Conservation (phyloP, 805 yeast species). For the Tetrapisispora namnaoensis region DNA sequence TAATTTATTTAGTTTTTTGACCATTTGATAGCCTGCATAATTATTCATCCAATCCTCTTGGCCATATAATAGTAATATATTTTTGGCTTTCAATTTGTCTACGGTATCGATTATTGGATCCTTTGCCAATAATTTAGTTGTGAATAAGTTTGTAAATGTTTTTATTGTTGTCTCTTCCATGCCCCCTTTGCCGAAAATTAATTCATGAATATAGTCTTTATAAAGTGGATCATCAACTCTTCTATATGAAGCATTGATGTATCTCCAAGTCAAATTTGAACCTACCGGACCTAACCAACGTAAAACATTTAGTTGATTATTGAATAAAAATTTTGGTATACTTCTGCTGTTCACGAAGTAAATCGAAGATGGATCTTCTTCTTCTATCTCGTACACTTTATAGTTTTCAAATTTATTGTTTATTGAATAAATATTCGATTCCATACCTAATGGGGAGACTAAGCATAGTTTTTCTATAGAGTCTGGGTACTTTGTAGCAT, state of each 20-base stretch:
- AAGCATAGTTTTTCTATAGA: constrained; percentile 45
- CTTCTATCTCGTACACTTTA: constrained; percentile 22
- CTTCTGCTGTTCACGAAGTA: constrained; percentile 20
- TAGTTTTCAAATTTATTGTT: constrained; percentile 21
- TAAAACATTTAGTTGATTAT: constrained; percentile 38
- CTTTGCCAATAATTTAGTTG: constrained; percentile 39
- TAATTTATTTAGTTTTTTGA: constrained; percentile 7
- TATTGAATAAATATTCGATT: constrained; percentile 53
- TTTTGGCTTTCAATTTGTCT: constrained; percentile 26
- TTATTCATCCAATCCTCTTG: constrained; percentile 66
- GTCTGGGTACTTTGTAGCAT: constrained; percentile 49
- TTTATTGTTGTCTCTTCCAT: constrained; percentile 15
- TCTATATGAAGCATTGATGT: constrained; percentile 24
- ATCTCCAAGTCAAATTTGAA: constrained; percentile 29
- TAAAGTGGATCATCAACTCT: constrained; percentile 20
- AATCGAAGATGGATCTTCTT: constrained; percentile 36
- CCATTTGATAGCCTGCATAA: constrained; percentile 36
- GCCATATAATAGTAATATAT: constrained; percentile 46
- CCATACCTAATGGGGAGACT: constrained; percentile 73
- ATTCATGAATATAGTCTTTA: constrained; percentile 18
- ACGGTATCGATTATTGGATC: constrained; percentile 58
- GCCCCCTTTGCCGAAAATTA: constrained; percentile 10
- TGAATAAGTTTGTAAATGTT: constrained; percentile 24
- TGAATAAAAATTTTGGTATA: constrained; percentile 26
- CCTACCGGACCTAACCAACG: constrained; percentile 38